phyloP scores from a whole-genome alignment of 2,329 filamentous ascomycete species.

The Torrubiella hemipterigena region DNA sequence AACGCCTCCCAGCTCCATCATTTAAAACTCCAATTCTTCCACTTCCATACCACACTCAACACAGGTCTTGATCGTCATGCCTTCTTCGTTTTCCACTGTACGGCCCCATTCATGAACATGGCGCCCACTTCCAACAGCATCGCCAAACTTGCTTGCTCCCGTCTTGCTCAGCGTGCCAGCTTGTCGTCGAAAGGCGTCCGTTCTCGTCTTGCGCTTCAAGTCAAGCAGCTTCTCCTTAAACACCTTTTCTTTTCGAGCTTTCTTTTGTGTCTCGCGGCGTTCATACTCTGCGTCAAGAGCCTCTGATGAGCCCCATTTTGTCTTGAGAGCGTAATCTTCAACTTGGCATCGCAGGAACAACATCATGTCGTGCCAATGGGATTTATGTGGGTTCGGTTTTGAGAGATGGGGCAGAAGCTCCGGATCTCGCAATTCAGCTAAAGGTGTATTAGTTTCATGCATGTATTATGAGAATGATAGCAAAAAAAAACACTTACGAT shows the following conservation, averaged over 20 bases:
- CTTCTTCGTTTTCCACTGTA: conserved; percentile 55
- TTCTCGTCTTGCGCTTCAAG: conserved; percentile 83
- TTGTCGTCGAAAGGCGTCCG: conserved; percentile 75
- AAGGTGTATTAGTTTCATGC: not conserved
- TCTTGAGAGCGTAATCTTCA: conserved; percentile 80
- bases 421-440: conserved; percentile 80
- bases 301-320: conserved; percentile 84
- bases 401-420: conserved; percentile 79
- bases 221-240: conserved; percentile 84
- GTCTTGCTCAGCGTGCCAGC: conserved; percentile 44
- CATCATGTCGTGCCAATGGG: conserved; percentile 98
- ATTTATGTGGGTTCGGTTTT: conserved; percentile 88
- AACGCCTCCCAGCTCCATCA: no score
- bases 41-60: conserved; percentile 67
- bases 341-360: conserved; percentile 88
- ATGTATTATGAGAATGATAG: conserved; percentile 7
- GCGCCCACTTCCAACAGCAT: conserved; percentile 52
- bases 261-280: conserved; percentile 65
- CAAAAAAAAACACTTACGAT: conserved; percentile 45
- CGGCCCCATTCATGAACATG: conserved; percentile 86
- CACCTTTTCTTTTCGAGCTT: conserved; percentile 77
- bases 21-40: conserved; percentile 57
- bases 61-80: conserved; percentile 72
- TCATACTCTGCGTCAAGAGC: conserved; percentile 83
- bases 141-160: conserved; percentile 56